Evolutionary conservation across 1,284 basidiomycete genomes (phyloP), one percentile per base, ranked within the genome.

Genomic region (Ustilago nuda): DNA sequence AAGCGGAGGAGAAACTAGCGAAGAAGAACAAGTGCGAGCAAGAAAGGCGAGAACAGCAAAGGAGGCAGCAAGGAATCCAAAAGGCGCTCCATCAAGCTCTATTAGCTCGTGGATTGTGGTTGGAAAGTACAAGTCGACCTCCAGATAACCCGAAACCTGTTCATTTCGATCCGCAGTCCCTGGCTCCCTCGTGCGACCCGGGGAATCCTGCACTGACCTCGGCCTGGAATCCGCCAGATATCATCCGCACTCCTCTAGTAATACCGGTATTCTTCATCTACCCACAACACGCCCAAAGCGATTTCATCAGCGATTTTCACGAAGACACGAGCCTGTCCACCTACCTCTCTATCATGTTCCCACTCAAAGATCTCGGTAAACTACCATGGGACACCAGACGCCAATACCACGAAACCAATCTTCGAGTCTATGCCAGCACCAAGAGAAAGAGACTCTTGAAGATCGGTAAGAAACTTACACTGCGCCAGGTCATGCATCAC

Each of bases 221-320:
- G 23, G 62, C 66, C n/a, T 85, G 83, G 82, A 39, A 30, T 0
- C 56, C 80, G 4, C 83, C 83, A 0, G 84, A 85, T 50, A 65
- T 73, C 13, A 79, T 85, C 36, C 77, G 82, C 84, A 92, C 87
- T 83, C 90, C 92, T 0, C 87, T 98, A 57, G 88, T 96, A 67
- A 88, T 97, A 83, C 95, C 96, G 5, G 91, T 93, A 23, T 93
- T 97, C 87, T 92, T 98, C 86, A 89, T 98, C 69, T 98, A 98
- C 86, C 97, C 97, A 2, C 92, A 94, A 86, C 89, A 95, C 81
- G 90, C 91, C 35, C 93, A 91, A 30, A 93, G 94, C 55, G 95
- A 99, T 87, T 89, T 95, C 66, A 93, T 98, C 78, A 89, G 92
- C 13, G 89, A 92, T 63, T 98, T 95, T 87, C 89, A 92, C 80